Conservation (phyloP, 352 stramenopile genomes). For the Globisporangium yorkense region DNA sequence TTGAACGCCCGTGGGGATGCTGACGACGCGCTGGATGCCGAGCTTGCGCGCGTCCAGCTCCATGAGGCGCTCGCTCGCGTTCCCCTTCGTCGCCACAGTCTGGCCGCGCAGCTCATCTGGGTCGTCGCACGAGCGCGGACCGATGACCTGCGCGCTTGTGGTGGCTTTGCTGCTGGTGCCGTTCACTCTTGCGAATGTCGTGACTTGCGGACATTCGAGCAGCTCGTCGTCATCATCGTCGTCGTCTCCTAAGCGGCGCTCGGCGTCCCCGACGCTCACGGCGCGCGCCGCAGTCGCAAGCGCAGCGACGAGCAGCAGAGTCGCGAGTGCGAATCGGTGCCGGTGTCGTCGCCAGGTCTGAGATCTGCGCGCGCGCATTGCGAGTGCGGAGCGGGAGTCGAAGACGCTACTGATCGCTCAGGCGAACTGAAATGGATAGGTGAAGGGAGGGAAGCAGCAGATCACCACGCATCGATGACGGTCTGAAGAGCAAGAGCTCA, state of each 20-base stretch:
- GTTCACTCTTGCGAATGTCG: slow-evolving; percentile 11
- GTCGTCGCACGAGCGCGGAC: not conserved
- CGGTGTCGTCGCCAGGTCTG: not conserved
- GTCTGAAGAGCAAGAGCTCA: not conserved
- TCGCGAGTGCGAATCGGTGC: not conserved
- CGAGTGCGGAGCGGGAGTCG: not conserved
- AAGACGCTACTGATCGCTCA: not conserved
- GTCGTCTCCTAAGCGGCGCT: not conserved
- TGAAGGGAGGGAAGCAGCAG: not conserved
- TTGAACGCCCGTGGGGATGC: slow-evolving; percentile 5
- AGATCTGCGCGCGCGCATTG: not conserved
- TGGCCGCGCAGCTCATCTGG: slow-evolving; percentile 8
- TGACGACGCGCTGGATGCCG: slow-evolving; percentile 4
- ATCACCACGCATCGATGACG: not conserved
- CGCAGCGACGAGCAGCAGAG: slow-evolving; percentile 1
- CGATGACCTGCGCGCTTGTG: slow-evolving; percentile 1
- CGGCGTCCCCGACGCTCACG: slow-evolving; percentile 7
- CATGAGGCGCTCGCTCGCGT: not conserved
- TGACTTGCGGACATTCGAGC: slow-evolving; percentile 25
- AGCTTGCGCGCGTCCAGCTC: slow-evolving; percentile 8
- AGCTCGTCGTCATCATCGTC: not conserved
- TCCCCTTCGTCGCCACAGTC: slow-evolving; percentile 12
- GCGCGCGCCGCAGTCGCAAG: not conserved
- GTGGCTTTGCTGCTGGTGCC: slow-evolving; percentile 3
- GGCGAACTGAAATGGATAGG: not conserved